phyloP scores from a whole-genome alignment of 768 basidiomycete species.

The Russula lepida region DNA sequence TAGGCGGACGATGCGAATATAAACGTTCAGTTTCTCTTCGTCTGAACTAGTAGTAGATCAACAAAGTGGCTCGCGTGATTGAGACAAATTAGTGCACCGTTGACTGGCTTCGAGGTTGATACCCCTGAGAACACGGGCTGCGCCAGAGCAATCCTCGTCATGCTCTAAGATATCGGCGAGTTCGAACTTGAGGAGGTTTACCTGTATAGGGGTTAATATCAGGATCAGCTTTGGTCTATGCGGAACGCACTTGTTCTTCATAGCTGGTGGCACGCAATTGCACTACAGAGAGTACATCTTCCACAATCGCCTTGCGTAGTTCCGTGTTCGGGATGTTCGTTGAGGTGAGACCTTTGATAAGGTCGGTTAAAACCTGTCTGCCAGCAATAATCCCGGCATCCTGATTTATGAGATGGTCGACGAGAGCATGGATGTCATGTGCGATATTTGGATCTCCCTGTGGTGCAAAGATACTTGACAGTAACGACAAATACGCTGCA shows the following conservation, averaged over 20 bases:
- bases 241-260: conserved; percentile 77
- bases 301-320: conserved; percentile 61
- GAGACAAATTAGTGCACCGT: conserved; percentile 43
- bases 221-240: neutral
- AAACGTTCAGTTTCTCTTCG: conserved; percentile 80
- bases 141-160: conserved; percentile 91
- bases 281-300: conserved; percentile 60
- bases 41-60: conserved; percentile 34
- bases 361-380: conserved; percentile 78
- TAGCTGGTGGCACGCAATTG: conserved; percentile 82
- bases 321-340: conserved; percentile 47
- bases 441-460: conserved; percentile 38
- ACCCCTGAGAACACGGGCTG: conserved; percentile 85
- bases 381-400: conserved; percentile 82
- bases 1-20: conserved; percentile 90
- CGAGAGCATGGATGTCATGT: conserved; percentile 57
- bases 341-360: conserved; percentile 60
- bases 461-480: conserved; percentile 56
- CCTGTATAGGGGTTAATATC: conserved; percentile 38
- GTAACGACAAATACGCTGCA: conserved; percentile 58
- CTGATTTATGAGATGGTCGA: conserved; percentile 76
- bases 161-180: conserved; percentile 84
- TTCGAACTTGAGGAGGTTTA: conserved; percentile 74
- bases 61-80: neutral
- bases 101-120: conserved; percentile 87